Evolutionary conservation across 768 basidiomycete genomes (phyloP).

Genomic region (Pleurotus djamor): DNA sequence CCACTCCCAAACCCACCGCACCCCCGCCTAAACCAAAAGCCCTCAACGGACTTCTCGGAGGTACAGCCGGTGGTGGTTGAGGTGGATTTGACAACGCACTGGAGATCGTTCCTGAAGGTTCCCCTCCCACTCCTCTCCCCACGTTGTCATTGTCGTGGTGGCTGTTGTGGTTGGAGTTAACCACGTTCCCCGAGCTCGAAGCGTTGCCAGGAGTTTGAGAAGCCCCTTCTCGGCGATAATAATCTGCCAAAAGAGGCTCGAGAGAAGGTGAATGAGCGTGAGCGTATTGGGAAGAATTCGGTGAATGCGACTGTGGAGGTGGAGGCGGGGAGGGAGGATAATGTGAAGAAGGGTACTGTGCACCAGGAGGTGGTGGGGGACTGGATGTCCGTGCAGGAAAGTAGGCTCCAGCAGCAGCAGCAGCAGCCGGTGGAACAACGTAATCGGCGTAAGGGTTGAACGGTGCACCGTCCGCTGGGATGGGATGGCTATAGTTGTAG

Average conservation of each 20-base stretch:
- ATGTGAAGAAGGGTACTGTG: conserved; percentile 7
- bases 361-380: conserved; percentile 37
- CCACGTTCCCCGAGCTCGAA: no score
- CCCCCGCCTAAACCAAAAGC: not conserved
- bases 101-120: not conserved
- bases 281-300: conserved; percentile 15
- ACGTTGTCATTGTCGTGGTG: not conserved
- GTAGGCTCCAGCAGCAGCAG: conserved; percentile 35
- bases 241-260: conserved; percentile 2
- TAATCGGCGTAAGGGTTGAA: conserved; percentile 59
- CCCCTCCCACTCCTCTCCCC: not conserved
- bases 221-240: conserved; percentile 4
- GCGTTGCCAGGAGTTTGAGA: no score
- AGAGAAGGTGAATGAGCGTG: not conserved
- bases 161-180: no score
- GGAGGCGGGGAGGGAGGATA: conserved; percentile 18
- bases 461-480: conserved; percentile 7
- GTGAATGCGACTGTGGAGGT: conserved; percentile 25
- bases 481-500: not conserved
- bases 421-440: conserved; percentile 19
- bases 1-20: not conserved
- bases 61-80: not conserved
- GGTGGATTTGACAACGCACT: not conserved
- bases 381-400: conserved; percentile 42
- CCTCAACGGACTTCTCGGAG: conserved; percentile 10